These are phyloP conservation scores for Mortierella sp. DNA, from an alignment of 371 early-diverging fungal genomes.

Conservation along the genomic window DNA sequence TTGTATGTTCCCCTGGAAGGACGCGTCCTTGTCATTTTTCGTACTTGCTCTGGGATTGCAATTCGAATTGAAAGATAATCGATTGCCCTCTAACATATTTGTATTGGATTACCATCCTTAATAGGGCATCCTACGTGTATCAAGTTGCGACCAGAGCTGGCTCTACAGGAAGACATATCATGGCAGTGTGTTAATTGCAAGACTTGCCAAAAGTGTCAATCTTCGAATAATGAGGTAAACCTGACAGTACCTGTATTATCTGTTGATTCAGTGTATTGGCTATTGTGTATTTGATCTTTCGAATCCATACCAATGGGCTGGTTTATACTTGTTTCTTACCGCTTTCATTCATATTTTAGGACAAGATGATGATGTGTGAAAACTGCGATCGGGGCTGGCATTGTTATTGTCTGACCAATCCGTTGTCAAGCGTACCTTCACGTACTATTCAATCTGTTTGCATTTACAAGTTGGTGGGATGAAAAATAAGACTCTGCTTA, in stretches of 20 bases:
- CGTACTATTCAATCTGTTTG: constrained; percentile 10
- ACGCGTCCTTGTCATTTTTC: constrained; percentile 14
- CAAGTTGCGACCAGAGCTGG: constrained; percentile 34
- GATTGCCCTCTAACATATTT: background rate
- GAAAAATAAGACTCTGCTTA: background rate
- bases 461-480: too few species aligned
- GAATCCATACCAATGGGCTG: background rate
- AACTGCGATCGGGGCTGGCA: constrained; percentile 56
- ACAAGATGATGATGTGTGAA: constrained; percentile 55
- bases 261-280: background rate
- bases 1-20: constrained; percentile 35
- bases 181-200: constrained; percentile 54
- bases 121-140: constrained; percentile 53
- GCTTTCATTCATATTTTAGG: constrained; percentile 16
- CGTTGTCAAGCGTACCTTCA: constrained; percentile 26
- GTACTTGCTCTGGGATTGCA: background rate
- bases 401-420: constrained; percentile 47
- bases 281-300: too few species aligned
- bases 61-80: background rate
- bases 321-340: background rate
- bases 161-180: constrained; percentile 27
- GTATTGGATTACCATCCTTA: background rate
- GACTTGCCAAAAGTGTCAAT: constrained; percentile 48
- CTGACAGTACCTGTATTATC: too few species aligned
- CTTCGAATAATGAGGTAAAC: constrained; percentile 36